Evolutionary conservation across 805 yeast genomes (phyloP), one percentile per base, ranked within the genome.

Genomic region (Saccharomyces mikatae): DNA sequence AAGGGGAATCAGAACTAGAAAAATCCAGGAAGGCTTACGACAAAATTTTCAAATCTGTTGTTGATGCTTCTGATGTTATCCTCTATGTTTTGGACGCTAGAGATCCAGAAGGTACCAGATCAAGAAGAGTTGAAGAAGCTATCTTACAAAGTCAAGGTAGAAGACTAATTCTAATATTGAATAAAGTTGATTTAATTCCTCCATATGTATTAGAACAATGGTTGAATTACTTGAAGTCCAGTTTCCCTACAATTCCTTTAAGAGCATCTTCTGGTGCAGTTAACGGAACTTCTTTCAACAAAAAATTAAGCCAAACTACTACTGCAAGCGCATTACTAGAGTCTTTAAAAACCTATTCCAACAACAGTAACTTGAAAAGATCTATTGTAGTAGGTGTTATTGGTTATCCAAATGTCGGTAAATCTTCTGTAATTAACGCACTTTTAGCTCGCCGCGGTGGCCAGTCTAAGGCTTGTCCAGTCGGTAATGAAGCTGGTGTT

Each of bases 381-480:
- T 83, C 96, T 13, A 86, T 91, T 54, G 80, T 89, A 48, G 97
- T 89, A 48, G 98, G 99, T 70, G 96, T 92, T 46, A 87, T 92
- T 61, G 99, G 99, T 17, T 92, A 90, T 74, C 99, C 99, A 51
- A 92, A 92, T 69, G 97, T 92, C 52, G 98, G 98, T 65, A 91
- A 91, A 70, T 90, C 97, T 2, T 89, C 97, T 21, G 86, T 94
- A 55, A 94, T 92, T 67, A 92, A 92, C 71, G 86, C 97, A 1
- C 76, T 92, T 60, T 83, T 89, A 2, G 79, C 88, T 52, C 84
- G 94, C 71, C 95, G 88, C 69, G 71, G 71, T 36, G 84, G 84
- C 56, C 73, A 78, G 54, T 76, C 82, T 47, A 82, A 80, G 62
- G 92, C 91, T 11, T 94, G 98, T 69, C 97, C 99, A 14, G 95